A percentile compares a stretch with the other conserved stretches of the same genome.
phyloP scores from a whole-genome alignment of 2,329 filamentous ascomycete genomes.

The Colletotrichum liaoningense region DNA sequence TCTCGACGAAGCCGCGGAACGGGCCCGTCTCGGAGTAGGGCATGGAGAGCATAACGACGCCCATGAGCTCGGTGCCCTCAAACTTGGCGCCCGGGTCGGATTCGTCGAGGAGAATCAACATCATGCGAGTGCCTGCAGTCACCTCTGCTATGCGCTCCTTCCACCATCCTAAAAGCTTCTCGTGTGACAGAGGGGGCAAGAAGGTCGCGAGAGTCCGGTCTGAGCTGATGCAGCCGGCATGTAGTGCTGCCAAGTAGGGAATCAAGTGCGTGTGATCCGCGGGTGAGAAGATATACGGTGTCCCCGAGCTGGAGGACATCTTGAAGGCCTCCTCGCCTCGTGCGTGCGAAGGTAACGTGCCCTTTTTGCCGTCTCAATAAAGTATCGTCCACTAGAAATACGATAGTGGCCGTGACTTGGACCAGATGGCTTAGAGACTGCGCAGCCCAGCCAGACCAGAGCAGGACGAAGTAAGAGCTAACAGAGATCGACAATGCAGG shows the following conservation, averaged over 20 bases:
- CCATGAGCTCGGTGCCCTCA: slow-evolving; percentile 61
- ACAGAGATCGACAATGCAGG: slow-evolving; percentile 16
- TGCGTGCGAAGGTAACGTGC: background rate
- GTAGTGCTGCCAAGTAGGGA: slow-evolving; percentile 67
- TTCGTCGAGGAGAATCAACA: slow-evolving; percentile 63
- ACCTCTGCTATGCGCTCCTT: slow-evolving; percentile 62
- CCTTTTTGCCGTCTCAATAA: background rate
- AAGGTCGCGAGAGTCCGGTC: slow-evolving; percentile 69
- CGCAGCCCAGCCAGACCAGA: background rate
- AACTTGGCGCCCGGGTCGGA: slow-evolving; percentile 46
- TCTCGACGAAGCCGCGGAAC: slow-evolving; percentile 66
- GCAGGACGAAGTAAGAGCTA: slow-evolving; percentile 3
- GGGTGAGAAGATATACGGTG: slow-evolving; percentile 53
- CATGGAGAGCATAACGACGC: slow-evolving; percentile 66
- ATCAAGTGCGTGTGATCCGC: slow-evolving; percentile 62
- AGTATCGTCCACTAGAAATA: background rate
- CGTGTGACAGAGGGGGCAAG: slow-evolving; percentile 67
- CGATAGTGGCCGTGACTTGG: background rate
- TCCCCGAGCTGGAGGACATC: slow-evolving; percentile 33
- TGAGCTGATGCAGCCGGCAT: slow-evolving; percentile 68
- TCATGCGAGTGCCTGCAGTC: slow-evolving; percentile 56
- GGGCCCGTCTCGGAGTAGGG: slow-evolving; percentile 66
- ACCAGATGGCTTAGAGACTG: background rate
- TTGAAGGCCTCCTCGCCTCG: background rate
- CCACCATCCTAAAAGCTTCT: slow-evolving; percentile 69